Evolutionary conservation across 108 stramenopile genomes (phyloP), one percentile per base, ranked within the genome.

Genomic region (Aurantiochytrium sp.): DNA sequence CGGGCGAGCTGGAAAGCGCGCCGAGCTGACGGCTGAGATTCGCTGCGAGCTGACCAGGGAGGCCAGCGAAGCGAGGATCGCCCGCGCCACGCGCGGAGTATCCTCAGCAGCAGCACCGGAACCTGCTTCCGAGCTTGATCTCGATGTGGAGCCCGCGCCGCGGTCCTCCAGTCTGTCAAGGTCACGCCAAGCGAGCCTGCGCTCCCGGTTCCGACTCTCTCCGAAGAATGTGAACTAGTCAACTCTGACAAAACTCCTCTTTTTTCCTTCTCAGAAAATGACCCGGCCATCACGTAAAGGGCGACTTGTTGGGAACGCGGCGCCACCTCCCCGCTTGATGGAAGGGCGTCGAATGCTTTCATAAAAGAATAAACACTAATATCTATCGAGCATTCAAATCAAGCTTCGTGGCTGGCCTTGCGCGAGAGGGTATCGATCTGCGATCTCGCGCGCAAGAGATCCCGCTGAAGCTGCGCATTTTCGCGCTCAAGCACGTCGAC

Each of bases 401-500:
- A n/a, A n/a, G n/a, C n/a, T 27, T 34, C 32, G 10, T 30, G 15
- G 59, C 22, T 15, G 15, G 59, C 6, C 59, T 2, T 65, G 27
- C 53, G 53, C 53, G 27, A 34, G 15, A 65, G 19, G 24, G 59
- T 24, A 5, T 81, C 73, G 1, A 81, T 6, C 39, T 81, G 73
- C 6, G 39, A 48, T 6, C 73, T 6, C 39, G 45, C 42, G 19
- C 30, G 39, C 0, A 81, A 24, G 19, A 81, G 73, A 6, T 81
- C 42, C 6, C 73, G 73, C 21, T 81, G 24, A 48, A 81, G 73
- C 6, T 48, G n/a, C 36, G 73, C 73, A 42, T 81, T 81, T 24
- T 81, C 73, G 42, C 73, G 73, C 73, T 81, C 73, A 17, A 81
- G 45, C 21, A n/a, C 12, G 30, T 81, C 73, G 2, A 81, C 73